phyloP scores from a whole-genome alignment of 1,284 basidiomycete genomes.

The Cutaneotrichosporon mucoides region DNA sequence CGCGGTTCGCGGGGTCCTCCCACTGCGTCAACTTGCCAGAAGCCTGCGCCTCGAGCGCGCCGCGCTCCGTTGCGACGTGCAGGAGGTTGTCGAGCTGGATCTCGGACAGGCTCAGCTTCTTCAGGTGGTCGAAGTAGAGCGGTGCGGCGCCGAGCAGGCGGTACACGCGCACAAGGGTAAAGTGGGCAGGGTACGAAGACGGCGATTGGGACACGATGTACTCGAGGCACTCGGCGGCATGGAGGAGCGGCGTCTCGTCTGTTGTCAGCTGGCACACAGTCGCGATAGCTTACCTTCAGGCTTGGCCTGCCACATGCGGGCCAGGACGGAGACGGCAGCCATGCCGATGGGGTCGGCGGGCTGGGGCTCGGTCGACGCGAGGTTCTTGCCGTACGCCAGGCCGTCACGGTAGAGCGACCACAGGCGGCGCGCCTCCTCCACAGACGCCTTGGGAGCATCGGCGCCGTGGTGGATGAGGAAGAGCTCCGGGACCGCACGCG shows the following conservation, averaged over 20 bases:
- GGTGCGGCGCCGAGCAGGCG: conserved; percentile 32
- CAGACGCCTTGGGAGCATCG: conserved; percentile 9
- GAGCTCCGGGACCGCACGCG: conserved; percentile 26
- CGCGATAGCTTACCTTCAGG: background rate
- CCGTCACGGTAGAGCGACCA: conserved; percentile 36
- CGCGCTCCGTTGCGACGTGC: conserved; percentile 31
- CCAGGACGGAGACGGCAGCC: conserved; percentile 26
- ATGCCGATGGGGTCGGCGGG: conserved; percentile 36
- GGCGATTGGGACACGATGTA: conserved; percentile 27
- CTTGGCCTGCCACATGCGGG: conserved; percentile 19
- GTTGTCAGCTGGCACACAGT: background rate
- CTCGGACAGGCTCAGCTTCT: conserved; percentile 27
- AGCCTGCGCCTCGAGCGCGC: conserved; percentile 19
- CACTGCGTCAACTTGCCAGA: conserved; percentile 11
- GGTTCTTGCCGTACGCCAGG: conserved; percentile 29
- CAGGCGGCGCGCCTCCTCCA: conserved; percentile 16
- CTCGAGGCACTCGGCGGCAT: conserved; percentile 23
- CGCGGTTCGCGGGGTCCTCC: conserved; percentile 19
- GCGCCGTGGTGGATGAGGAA: conserved; percentile 17
- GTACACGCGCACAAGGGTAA: conserved; percentile 32
- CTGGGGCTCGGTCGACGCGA: conserved; percentile 39
- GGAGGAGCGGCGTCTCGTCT: conserved; percentile 19
- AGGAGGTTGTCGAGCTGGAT: conserved; percentile 39
- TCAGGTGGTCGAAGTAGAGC: conserved; percentile 18
- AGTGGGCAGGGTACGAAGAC: conserved; percentile 23